Base-by-base conservation (phyloP, 2,329 filamentous ascomycete species). In the Xylariaceae sp. region DNA sequence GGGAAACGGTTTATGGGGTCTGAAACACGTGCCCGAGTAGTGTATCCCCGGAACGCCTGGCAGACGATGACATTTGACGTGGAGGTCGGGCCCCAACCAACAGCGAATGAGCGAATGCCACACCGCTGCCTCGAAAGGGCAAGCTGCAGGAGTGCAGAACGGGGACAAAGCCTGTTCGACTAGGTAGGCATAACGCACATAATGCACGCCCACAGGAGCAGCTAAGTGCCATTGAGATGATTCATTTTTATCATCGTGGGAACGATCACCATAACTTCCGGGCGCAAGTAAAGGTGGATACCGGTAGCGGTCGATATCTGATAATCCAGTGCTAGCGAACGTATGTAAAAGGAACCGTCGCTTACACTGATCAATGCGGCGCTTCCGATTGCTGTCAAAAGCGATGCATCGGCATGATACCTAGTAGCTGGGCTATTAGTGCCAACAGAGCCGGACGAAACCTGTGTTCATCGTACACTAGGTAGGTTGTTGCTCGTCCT, bases 61-160 rank as follows among this genome's bases (percentile, higher is more conserved):
- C 51, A 58, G 56, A 52, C 55, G 53, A 57, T 54, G 47, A 42
- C 48, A 63, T 63, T 57, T 65, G 60, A 62, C 60, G 59, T 63
- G 61, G 59, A 65, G 58, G 59, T 65, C 62, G 61, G 62, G 62
- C 44, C 59, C 59, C 64, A 65, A 62, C 52, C n/a, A 53, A 47
- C 58, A 59, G 57, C 67, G 63, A 68, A 68, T 68, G 51, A 66
- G 60, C 47, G 56, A 42, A 49, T 68, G 66, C 63, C 67, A 68
- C 67, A 68, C 66, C 56, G 56, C 49, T 53, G 56, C 46, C 56
- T 60, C 59, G 56, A 61, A 65, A 62, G 60, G 56, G 60, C 62
- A 54, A 63, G 53, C 59, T 68, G 67, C 67, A 67, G 64, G 45
- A 53, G 53, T 50, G 58, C 56, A 64, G 51, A 53, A 58, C 59